Evolutionary conservation across 306 rosid species (phyloP).

Genomic region (Castanospermum australe): DNA sequence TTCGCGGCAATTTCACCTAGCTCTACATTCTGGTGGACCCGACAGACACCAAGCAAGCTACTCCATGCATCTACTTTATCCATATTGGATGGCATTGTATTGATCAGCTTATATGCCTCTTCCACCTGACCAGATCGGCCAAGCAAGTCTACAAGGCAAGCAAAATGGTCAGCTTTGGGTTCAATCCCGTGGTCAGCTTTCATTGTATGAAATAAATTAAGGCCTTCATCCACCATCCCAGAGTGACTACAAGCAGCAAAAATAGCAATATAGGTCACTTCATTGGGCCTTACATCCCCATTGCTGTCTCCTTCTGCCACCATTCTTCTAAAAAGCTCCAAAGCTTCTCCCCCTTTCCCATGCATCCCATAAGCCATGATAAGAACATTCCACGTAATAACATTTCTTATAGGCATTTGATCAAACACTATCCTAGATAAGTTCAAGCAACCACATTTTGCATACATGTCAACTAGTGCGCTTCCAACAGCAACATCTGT

Average conservation of each 20-base stretch:
- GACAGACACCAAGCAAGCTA: conserved; percentile 84
- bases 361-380: conserved; percentile 94
- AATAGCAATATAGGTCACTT: conserved; percentile 64
- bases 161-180: conserved; percentile 76
- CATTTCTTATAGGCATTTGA: conserved; percentile 65
- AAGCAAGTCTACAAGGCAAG: conserved; percentile 86
- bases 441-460: conserved; percentile 80
- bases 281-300: conserved; percentile 49
- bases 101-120: conserved; percentile 62
- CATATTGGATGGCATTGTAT: conserved; percentile 57
- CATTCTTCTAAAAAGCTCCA: conserved; percentile 63
- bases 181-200: conserved; percentile 57
- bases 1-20: conserved; percentile 74
- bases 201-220: conserved; percentile 63
- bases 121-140: conserved; percentile 80
- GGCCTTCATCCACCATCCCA: conserved; percentile 62
- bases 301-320: conserved; percentile 40
- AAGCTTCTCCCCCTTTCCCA: conserved; percentile 72
- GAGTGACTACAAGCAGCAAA: conserved; percentile 78
- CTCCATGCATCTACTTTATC: conserved; percentile 80
- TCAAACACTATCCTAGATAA: conserved; percentile 57
- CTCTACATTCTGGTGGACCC: conserved; percentile 61
- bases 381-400: conserved; percentile 84
- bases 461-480: conserved; percentile 87
- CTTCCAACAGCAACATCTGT: conserved; percentile 81